Percentiles rank a stretch among this genome's conserved stretches.
These are phyloP conservation scores for Allantophomopsis lycopodina DNA, from an alignment of 2,329 filamentous ascomycete genomes.

Conservation along the genomic window DNA sequence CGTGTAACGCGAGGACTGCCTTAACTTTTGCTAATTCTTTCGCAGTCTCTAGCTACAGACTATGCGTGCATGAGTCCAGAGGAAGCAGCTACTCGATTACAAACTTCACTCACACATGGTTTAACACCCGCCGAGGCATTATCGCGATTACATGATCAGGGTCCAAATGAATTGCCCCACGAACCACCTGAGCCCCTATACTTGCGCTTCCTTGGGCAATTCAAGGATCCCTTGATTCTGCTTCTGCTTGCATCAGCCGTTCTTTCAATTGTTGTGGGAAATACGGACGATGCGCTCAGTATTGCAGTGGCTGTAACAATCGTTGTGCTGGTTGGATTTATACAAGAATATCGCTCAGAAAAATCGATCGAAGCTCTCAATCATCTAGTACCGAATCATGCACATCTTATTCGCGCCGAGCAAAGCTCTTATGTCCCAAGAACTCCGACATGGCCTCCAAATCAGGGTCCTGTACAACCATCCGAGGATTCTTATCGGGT, in stretches of 20 bases:
- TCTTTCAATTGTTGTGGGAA: constrained; percentile 82
- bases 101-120: constrained; percentile 73
- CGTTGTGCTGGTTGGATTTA: constrained; percentile 88
- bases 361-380: constrained; percentile 93
- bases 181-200: constrained; percentile 89
- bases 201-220: constrained; percentile 91
- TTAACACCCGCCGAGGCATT: constrained; percentile 72
- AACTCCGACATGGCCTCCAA: constrained; percentile 31
- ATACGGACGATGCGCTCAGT: constrained; percentile 87
- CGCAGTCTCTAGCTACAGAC: constrained; percentile 33
- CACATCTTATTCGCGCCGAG: constrained; percentile 67
- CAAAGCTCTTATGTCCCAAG: constrained; percentile 14
- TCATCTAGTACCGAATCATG: constrained; percentile 86
- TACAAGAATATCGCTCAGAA: constrained; percentile 95
- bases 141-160: constrained; percentile 64
- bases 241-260: constrained; percentile 81
- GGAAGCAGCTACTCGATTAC: constrained; percentile 64
- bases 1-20: neutral
- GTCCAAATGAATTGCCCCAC: constrained; percentile 88
- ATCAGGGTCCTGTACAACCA: constrained; percentile 11
- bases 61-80: constrained; percentile 57
- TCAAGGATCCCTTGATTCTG: constrained; percentile 88
- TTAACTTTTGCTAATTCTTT: neutral
- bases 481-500: constrained; percentile 19
- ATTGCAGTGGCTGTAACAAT: constrained; percentile 95